phyloP scores from a whole-genome alignment of 441 rosid genomes.

The Pelargonium fulgidum region DNA sequence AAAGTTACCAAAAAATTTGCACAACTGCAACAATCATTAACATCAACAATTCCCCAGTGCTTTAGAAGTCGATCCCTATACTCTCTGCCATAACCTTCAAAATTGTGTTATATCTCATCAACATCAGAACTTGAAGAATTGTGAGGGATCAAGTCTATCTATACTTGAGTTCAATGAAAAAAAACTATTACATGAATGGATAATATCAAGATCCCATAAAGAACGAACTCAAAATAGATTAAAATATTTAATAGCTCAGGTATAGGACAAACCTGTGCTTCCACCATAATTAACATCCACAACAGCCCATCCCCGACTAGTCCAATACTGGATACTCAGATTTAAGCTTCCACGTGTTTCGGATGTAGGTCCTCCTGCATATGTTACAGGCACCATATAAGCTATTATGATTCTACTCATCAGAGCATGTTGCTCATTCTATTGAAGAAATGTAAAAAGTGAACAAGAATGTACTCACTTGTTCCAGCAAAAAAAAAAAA shows the following conservation, averaged over 20 bases:
- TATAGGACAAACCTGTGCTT: constrained; percentile 74
- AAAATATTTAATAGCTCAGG: background rate
- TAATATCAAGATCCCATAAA: background rate
- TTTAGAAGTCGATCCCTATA: constrained; percentile 65
- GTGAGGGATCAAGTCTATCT: background rate
- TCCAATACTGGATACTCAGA: constrained; percentile 79
- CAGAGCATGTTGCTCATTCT: too few species aligned
- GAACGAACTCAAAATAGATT: background rate
- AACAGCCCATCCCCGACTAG: constrained; percentile 93
- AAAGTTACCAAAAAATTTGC: constrained; percentile 66
- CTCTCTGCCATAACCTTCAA: constrained; percentile 84
- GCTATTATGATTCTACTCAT: background rate
- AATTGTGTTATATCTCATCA: constrained; percentile 18
- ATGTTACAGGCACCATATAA: constrained; percentile 6
- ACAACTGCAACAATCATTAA: constrained; percentile 87
- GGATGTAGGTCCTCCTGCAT: constrained; percentile 74
- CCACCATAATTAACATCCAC: constrained; percentile 96
- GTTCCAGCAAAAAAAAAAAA: constrained; percentile 12
- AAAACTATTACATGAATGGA: background rate
- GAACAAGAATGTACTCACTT: constrained; percentile 1
- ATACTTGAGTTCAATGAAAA: background rate
- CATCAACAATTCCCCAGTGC: constrained; percentile 85
- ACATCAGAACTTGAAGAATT: background rate
- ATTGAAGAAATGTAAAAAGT: background rate
- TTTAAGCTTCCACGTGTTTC: constrained; percentile 67